phyloP scores from a whole-genome alignment of 257 asterid genomes.

The Schizonepeta tenuifolia region DNA sequence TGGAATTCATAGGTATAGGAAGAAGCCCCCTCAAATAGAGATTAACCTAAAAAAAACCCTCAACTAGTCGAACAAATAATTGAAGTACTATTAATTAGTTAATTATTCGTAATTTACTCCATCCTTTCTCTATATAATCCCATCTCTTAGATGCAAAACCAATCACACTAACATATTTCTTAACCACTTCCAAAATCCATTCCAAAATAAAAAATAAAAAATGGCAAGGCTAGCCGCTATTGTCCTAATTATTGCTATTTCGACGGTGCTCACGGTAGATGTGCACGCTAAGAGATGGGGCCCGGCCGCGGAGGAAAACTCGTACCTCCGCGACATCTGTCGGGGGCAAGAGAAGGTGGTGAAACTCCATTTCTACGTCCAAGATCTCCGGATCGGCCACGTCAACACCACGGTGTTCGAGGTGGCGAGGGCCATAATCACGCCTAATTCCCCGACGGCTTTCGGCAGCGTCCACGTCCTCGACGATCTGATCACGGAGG shows the following conservation, averaged over 20 bases:
- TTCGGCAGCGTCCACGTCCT: slow-evolving; percentile 44
- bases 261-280: not conserved
- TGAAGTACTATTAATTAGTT: no score
- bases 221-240: not conserved
- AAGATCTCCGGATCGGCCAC: slow-evolving; percentile 37
- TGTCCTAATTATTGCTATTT: not conserved
- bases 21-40: no score
- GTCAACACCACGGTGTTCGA: slow-evolving; percentile 30
- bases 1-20: no score
- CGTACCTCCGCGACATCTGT: not conserved
- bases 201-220: not conserved
- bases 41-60: not conserved
- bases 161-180: not conserved
- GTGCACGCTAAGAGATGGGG: not conserved
- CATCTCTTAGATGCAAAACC: slow-evolving; percentile 30
- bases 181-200: not conserved
- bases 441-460: slow-evolving; percentile 12
- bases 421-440: slow-evolving; percentile 43
- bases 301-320: not conserved
- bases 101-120: no score
- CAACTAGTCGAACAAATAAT: not conserved
- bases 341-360: not conserved
- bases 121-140: not conserved
- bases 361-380: slow-evolving; percentile 33
- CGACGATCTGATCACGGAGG: slow-evolving; percentile 43